Base-by-base conservation (phyloP, 2,329 filamentous ascomycete genomes). In the Colletotrichum salicis region DNA sequence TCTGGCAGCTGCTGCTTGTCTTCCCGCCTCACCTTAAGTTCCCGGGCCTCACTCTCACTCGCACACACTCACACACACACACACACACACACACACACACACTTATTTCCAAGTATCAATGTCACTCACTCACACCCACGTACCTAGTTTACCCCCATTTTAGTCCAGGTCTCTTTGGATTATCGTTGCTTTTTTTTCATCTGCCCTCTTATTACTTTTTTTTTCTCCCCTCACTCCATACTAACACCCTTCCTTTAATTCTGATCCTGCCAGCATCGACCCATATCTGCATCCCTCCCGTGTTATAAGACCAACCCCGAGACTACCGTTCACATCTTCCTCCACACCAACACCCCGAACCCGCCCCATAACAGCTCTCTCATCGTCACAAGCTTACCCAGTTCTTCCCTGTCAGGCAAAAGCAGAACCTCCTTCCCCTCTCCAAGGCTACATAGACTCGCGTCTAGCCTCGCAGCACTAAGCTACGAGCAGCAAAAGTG, bases 291-390 rank as follows among this genome's bases (percentile, higher is more conserved):
- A 71, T 59, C 69, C 69, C 69, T 62, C 48, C 61, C 56, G 66
- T 66, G 70, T 52, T 72, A 71, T 72, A 66, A 70, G 67, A 71
- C 61, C 58, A 71, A 52, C 70, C 67, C 66, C 41, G 62, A 71
- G 60, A 62, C 60, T 66, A 62, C 70, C 60, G n/a, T 65, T 70
- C 62, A 65, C 60, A 22, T 57, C 59, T 12, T 61, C 70, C 70
- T 70, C 51, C 70, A 72, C 67, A 51, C 56, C 67, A 70, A 66
- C 48, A 56, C 57, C 27, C 64, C 60, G 60, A 70, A 61, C 56
- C 56, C 61, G 56, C 67, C 67, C 70, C 55, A 54, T 65, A 72
- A 31, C 64, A 45, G 70, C 66, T 66, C 70, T 60, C 65, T 55
- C 59, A 35, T 62, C 61, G 48, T 54, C 70, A 62, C 67, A 70